Evolutionary conservation across 148 eudicot genomes (phyloP), one percentile per base, ranked within the genome.

Genomic region (Mesembryanthemum crystallinum): DNA sequence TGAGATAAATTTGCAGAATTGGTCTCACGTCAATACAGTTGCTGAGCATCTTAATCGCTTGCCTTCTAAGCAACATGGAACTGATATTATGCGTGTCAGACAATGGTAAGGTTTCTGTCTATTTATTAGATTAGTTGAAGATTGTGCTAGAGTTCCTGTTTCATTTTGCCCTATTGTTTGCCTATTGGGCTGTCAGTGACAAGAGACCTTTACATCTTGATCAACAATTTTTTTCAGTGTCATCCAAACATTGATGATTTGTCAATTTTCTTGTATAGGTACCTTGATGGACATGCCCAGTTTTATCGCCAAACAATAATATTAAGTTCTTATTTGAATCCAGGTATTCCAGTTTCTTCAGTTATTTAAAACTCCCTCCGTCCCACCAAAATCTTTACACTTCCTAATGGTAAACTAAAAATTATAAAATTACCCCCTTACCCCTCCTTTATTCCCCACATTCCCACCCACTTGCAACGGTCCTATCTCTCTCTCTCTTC

Each of bases 271-370:
- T 35, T 81, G 67, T 62, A 24, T 65, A 95, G 99, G 99, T 92
- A 91, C 81, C 80, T 86, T 47, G 93, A 92, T 82, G 92, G 81
- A 69, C 96, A 85, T 63, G 92, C 98, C 43, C 86, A 79, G 25
- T 95, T 88, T 81, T 95, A 95, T 76, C 92, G 99, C 60, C 99
- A 95, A 76, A 85, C 97, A 71, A 92, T 95, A 43, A 84, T 92
- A 69, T 75, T 95, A 69, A 81, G 94, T 47, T 91, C 93, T 67
- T 89, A 89, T 80, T 10, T 87, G 71, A 95, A 85, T 79, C 92
- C 94, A 88, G 98, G 99, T 95, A 85, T 71, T 74, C 35, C 35
- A 45, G 28, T 39, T 73, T 76, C 18, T 69, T 33, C 71, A 49
- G 45, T 27, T 68, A 37, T 69, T n/a, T n/a, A n/a, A n/a, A n/a